phyloP scores from a whole-genome alignment of 352 stramenopile species.

The Phytopythium kandeliae region DNA sequence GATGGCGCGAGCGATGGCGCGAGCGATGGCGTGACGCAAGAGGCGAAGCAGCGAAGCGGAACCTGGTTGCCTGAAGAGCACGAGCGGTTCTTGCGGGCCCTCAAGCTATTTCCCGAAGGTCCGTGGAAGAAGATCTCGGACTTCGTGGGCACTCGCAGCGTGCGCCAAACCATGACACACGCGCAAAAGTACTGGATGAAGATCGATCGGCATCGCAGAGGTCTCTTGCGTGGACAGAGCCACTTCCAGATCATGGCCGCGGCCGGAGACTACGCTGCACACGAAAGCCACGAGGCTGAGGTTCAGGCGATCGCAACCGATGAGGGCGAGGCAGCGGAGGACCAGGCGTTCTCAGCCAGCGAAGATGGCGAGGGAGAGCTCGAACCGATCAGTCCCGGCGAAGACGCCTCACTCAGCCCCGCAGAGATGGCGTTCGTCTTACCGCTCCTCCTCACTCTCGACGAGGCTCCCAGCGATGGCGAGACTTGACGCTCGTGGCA shows the following conservation, averaged over 20 bases:
- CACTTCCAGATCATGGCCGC: background rate
- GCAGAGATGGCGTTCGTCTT: too few relatives aligned
- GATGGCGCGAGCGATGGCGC: too few relatives aligned
- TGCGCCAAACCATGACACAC: constrained; percentile 85
- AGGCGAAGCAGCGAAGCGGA: background rate
- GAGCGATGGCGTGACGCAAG: background rate
- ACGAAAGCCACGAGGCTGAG: too few relatives aligned
- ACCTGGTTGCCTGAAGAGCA: constrained; percentile 2
- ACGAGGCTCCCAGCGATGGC: too few relatives aligned
- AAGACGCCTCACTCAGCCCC: too few relatives aligned
- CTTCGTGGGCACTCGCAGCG: constrained; percentile 19
- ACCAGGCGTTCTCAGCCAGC: background rate
- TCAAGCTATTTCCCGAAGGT: constrained; percentile 19
- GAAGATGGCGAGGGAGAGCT: too few relatives aligned
- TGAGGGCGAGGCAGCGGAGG: background rate
- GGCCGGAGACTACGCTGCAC: background rate
- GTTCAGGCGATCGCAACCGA: too few relatives aligned
- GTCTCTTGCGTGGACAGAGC: background rate
- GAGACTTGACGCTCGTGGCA: too few relatives aligned
- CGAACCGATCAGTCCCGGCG: too few relatives aligned
- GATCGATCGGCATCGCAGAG: constrained; percentile 10
- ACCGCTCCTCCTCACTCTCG: too few relatives aligned
- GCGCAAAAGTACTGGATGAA: constrained; percentile 87
- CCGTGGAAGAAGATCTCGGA: constrained; percentile 26
- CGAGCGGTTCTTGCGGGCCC: background rate